A percentile compares a stretch with the other conserved stretches of the same genome.
phyloP scores from a whole-genome alignment of 2,329 filamentous ascomycete genomes.

The Plectosphaerella plurivora region DNA sequence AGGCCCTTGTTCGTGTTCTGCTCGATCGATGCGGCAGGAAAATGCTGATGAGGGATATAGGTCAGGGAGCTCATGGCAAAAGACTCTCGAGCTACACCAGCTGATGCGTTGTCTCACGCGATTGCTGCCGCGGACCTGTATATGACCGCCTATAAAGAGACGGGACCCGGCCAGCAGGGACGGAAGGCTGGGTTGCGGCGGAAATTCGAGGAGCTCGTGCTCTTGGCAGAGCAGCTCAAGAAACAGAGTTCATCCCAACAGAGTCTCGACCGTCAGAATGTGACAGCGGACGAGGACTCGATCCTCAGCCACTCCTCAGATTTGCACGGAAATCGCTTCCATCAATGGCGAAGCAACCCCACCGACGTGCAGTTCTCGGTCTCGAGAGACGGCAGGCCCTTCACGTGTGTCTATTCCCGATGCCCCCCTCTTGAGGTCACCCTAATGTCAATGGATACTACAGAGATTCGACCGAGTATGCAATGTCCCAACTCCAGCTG shows the following conservation, averaged over 20 bases:
- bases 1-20: not conserved
- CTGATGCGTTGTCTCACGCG: slow-evolving; percentile 66
- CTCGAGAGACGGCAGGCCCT: slow-evolving; percentile 46
- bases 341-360: slow-evolving; percentile 72
- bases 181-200: slow-evolving; percentile 43
- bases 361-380: slow-evolving; percentile 54
- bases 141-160: slow-evolving; percentile 64
- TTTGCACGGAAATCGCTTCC: slow-evolving; percentile 79
- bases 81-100: not conserved
- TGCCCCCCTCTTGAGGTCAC: slow-evolving; percentile 6
- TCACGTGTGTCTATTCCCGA: slow-evolving; percentile 48
- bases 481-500: slow-evolving; percentile 69
- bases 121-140: slow-evolving; percentile 77
- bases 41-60: not conserved
- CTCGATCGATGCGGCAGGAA: not conserved
- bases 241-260: slow-evolving; percentile 8
- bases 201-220: slow-evolving; percentile 67
- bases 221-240: slow-evolving; percentile 74
- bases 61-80: not conserved
- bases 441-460: slow-evolving; percentile 4
- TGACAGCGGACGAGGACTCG: slow-evolving; percentile 68
- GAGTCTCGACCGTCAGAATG: slow-evolving; percentile 45
- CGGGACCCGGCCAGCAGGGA: not conserved
- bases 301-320: slow-evolving; percentile 73
- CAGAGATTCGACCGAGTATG: slow-evolving; percentile 66